These are phyloP conservation scores for Geranium brycei DNA, from an alignment of 345 rosid species.

Conservation along the genomic window DNA sequence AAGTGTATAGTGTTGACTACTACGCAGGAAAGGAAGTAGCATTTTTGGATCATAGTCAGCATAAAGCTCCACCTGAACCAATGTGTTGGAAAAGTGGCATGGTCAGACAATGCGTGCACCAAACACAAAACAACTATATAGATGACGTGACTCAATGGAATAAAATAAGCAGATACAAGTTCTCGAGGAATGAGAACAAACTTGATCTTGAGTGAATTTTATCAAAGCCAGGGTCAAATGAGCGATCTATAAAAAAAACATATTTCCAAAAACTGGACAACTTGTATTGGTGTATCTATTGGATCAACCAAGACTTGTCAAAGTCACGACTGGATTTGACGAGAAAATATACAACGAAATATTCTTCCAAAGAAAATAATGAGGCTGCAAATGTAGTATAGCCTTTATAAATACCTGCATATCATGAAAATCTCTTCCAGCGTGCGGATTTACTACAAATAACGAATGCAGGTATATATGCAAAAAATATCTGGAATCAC, in stretches of 20 bases:
- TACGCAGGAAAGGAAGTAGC: constrained; percentile 92
- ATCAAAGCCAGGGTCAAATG: too few species aligned
- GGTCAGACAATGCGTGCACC: constrained; percentile 8
- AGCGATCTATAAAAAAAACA: too few species aligned
- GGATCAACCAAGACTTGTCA: background rate
- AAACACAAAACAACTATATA: background rate
- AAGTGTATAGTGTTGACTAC: constrained; percentile 91
- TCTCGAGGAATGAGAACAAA: background rate
- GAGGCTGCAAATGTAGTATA: background rate
- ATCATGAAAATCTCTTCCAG: constrained; percentile 87
- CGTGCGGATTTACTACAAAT: constrained; percentile 69
- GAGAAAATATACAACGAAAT: background rate
- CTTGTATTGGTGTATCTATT: background rate
- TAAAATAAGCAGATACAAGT: too few species aligned
- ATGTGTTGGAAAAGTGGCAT: constrained; percentile 8
- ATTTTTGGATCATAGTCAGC: constrained; percentile 83
- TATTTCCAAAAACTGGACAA: background rate
- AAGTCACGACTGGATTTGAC: background rate
- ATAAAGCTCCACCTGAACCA: constrained; percentile 79
- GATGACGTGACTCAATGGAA: background rate
- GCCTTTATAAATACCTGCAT: constrained; percentile 58
- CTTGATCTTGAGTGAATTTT: too few species aligned
- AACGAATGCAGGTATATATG: constrained; percentile 70
- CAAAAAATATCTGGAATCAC: constrained; percentile 77
- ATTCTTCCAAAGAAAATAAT: constrained; percentile 1